Evolutionary conservation across 2,329 filamentous ascomycete species (phyloP), one percentile per base, ranked within the genome.

Genomic region (Fusarium drepaniforme): DNA sequence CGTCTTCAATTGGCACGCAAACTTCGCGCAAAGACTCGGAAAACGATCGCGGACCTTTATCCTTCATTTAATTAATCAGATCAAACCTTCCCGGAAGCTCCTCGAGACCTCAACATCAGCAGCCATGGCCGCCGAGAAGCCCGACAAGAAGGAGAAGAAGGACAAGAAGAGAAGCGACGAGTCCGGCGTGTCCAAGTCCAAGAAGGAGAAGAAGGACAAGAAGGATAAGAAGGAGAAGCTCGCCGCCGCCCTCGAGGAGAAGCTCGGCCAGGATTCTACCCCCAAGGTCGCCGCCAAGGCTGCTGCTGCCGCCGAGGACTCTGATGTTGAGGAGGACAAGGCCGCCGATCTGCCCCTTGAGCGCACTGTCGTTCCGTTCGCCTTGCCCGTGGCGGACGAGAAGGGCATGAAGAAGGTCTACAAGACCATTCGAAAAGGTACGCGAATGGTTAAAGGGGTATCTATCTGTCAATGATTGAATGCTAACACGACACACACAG

Each of bases 321-420:
- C 85, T 21, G 83, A 85, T 57, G 84, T 86, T 56, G 86, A 88
- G 59, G 84, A 88, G 69, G 84, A 88, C 63, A 85, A 84, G 75
- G 78, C 84, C 51, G 85, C 86, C 57, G 79, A 87, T 63, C 66
- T 81, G 37, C 79, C 83, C 60, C 81, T 87, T 66, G 84, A 87
- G 82, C 81, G 88, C 78, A 91, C 92, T 68, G 87, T 97, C 58
- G 94, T 97, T 66, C 93, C 95, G 35, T 97, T 98, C 81, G 95
- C 96, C 67, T 89, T 93, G 78, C 94, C 95, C 38, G 86, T 97
- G 71, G 93, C 93, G 33, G 92, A 95, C 74, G 94, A 94, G 73
- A 97, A 97, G 89, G 89, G 86, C 63, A 88, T 88, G 81, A 91
- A 91, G 87, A 90, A 90, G 86, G 83, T 88, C 64, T 86, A 88